Evolutionary conservation across 2,329 filamentous ascomycete genomes (phyloP).

Genomic region (Keithomyces neogunnii): DNA sequence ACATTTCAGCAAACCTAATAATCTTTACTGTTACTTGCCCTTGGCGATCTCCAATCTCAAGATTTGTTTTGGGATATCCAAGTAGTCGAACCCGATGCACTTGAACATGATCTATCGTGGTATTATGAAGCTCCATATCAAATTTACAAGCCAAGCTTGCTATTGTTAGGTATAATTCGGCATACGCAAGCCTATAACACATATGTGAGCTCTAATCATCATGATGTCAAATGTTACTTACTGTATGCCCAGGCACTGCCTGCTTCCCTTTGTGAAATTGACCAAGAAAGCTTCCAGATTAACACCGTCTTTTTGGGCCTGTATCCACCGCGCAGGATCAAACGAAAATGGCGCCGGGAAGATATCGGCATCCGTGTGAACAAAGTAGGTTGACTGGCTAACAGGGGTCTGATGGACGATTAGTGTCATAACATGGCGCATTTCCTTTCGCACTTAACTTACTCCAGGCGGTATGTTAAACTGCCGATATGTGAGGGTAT

Average conservation of each 20-base stretch:
- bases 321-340: background rate
- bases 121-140: background rate
- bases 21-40: background rate
- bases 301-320: background rate
- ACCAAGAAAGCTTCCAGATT: background rate
- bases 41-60: background rate
- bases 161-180: background rate
- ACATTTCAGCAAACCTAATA: no score
- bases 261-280: background rate
- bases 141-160: background rate
- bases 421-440: no score
- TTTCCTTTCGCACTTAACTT: no score
- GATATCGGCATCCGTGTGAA: background rate
- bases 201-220: no score
- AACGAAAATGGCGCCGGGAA: background rate
- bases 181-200: background rate
- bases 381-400: no score
- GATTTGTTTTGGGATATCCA: background rate
- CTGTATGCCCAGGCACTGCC: background rate
- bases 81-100: background rate
- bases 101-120: background rate
- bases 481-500: no score
- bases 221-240: background rate
- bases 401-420: no score
- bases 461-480: no score